Conservation (phyloP, 306 rosid genomes). For the Senna siamea region DNA sequence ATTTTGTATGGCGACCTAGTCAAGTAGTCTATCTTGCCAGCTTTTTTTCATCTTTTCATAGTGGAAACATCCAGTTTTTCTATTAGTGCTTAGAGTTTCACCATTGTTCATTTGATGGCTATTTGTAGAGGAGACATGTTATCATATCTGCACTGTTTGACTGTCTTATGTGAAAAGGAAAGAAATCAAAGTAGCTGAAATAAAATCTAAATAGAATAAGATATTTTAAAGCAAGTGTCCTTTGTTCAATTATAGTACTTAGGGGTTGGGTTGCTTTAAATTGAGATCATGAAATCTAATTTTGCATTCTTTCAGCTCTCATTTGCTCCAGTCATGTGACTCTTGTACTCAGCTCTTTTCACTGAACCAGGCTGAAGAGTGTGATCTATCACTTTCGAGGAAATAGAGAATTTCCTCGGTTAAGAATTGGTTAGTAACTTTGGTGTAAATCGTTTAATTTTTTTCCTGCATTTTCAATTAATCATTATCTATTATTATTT, state of each 20-base stretch:
- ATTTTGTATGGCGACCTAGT: conserved; percentile 5
- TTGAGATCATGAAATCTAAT: conserved; percentile 35
- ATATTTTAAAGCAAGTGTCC: neutral
- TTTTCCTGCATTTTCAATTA: neutral
- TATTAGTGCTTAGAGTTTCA: neutral
- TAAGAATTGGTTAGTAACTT: conserved; percentile 76
- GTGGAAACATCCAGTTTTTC: conserved; percentile 9
- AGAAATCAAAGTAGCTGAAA: conserved; percentile 17
- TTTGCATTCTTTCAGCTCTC: conserved; percentile 28
- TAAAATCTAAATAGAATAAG: neutral
- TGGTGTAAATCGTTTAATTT: conserved; percentile 12
- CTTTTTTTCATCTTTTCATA: conserved; percentile 9
- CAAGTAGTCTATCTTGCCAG: neutral
- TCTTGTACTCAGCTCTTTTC: conserved; percentile 36
- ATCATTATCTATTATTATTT: conserved; percentile 5
- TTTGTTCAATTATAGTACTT: conserved; percentile 11
- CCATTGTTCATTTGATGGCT: conserved; percentile 1
- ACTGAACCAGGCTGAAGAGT: conserved; percentile 75
- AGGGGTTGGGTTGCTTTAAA: conserved; percentile 31
- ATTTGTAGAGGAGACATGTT: neutral
- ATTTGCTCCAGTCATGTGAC: conserved; percentile 23
- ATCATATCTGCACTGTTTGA: conserved; percentile 31
- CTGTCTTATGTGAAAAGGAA: conserved; percentile 24
- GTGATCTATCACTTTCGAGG: conserved; percentile 80
- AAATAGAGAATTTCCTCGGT: conserved; percentile 79